These are phyloP conservation scores for Obba rivulosa DNA, from an alignment of 768 basidiomycete species.

Conservation along the genomic window DNA sequence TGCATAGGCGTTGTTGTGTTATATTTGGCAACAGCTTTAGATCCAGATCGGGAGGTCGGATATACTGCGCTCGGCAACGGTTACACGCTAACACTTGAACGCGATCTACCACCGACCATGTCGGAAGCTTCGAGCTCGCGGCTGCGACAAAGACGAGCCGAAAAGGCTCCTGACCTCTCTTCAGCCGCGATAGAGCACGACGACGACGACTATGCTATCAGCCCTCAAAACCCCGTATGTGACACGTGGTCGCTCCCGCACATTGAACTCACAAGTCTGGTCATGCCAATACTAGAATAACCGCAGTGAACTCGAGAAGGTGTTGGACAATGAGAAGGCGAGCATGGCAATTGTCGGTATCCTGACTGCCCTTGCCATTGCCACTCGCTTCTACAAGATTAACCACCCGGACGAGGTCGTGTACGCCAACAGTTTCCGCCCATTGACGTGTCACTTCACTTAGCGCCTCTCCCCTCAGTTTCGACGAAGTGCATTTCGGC, in stretches of 20 bases:
- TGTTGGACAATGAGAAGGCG: constrained; percentile 57
- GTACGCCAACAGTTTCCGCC: constrained; percentile 40
- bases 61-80: background rate
- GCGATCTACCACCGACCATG: constrained; percentile 6
- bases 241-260: constrained; percentile 13
- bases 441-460: background rate
- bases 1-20: background rate
- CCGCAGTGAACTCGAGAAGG: constrained; percentile 54
- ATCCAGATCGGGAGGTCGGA: background rate
- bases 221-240: constrained; percentile 15
- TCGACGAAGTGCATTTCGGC: constrained; percentile 98
- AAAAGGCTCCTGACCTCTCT: background rate
- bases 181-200: constrained; percentile 5
- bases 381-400: constrained; percentile 89
- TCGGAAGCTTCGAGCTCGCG: constrained; percentile 5
- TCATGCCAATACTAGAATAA: constrained; percentile 32
- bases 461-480: constrained; percentile 39
- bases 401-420: constrained; percentile 93
- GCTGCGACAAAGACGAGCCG: too few relatives aligned
- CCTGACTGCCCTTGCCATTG: constrained; percentile 74
- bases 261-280: background rate
- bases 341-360: constrained; percentile 57
- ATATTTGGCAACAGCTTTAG: constrained; percentile 6
- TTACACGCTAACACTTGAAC: background rate
- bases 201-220: constrained; percentile 12